These are phyloP conservation scores for Jamesozyma gamospora DNA, from an alignment of 805 yeast species.

Conservation along the genomic window DNA sequence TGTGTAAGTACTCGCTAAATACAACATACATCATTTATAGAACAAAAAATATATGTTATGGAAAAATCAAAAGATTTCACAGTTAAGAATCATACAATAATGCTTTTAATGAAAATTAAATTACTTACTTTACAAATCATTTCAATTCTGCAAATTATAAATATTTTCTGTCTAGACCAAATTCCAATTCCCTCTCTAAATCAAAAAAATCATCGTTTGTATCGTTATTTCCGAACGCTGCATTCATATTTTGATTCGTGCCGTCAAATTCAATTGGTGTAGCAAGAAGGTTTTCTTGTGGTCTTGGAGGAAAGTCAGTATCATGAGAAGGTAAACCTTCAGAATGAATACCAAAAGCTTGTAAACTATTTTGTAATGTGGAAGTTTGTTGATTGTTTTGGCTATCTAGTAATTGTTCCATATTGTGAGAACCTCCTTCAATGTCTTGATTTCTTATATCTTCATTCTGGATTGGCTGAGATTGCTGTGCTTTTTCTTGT, in stretches of 20 bases:
- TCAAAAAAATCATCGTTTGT: constrained; percentile 28
- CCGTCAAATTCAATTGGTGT: constrained; percentile 14
- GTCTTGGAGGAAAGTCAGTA: constrained; percentile 50
- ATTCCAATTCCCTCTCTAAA: constrained; percentile 56
- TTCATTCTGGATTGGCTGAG: not conserved
- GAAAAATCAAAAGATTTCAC: too few relatives aligned
- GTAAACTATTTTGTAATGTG: constrained; percentile 12
- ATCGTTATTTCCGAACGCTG: not conserved
- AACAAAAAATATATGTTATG: too few relatives aligned
- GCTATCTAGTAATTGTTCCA: constrained; percentile 2
- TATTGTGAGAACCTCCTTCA: constrained; percentile 18
- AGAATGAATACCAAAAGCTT: constrained; percentile 40
- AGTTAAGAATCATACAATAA: too few relatives aligned
- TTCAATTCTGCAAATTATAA: constrained; percentile 2
- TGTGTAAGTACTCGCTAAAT: too few relatives aligned
- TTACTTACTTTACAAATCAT: too few relatives aligned
- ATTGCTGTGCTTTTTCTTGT: constrained; percentile 17
- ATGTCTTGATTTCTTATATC: not conserved
- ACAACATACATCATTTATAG: too few relatives aligned
- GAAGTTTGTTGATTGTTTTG: constrained; percentile 1
- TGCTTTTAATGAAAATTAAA: too few relatives aligned
- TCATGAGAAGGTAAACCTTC: constrained; percentile 30
- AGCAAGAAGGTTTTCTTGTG: constrained; percentile 40
- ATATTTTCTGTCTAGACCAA: constrained; percentile 49
- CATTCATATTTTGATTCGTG: constrained; percentile 4